A percentile compares a stretch with the other conserved stretches of the same genome.
These are phyloP conservation scores for Cordyceps fumosorosea DNA, from an alignment of 2,329 filamentous ascomycete genomes.

Conservation along the genomic window DNA sequence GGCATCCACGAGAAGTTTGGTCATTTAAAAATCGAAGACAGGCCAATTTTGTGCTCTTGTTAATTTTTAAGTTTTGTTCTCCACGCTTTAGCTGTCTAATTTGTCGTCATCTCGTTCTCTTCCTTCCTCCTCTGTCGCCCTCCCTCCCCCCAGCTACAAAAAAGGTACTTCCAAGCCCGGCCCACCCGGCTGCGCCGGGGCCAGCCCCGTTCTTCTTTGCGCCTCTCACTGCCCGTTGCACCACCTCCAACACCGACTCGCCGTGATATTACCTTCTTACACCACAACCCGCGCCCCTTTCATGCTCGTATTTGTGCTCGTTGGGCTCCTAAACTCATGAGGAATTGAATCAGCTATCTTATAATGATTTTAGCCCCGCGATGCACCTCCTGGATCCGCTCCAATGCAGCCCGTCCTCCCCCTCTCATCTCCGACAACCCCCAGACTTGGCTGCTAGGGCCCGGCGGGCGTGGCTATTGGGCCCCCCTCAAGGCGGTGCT, in stretches of 20 bases:
- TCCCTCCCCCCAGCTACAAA: neutral
- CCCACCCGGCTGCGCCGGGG: constrained; percentile 10
- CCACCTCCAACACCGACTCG: neutral
- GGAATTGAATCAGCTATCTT: constrained; percentile 24
- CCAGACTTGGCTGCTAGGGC: constrained; percentile 2
- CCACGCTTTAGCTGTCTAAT: neutral
- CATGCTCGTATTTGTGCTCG: constrained; percentile 57
- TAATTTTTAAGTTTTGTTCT: neutral
- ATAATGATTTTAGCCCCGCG: neutral
- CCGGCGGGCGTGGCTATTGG: neutral
- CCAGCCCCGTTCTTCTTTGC: constrained; percentile 2
- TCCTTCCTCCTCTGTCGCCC: neutral
- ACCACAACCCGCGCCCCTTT: constrained; percentile 19
- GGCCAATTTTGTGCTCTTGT: too few species aligned
- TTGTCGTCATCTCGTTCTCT: neutral
- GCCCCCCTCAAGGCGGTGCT: neutral
- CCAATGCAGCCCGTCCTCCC: neutral
- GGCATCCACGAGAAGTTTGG: neutral
- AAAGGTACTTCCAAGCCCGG: constrained; percentile 5
- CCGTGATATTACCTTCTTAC: neutral
- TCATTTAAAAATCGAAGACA: neutral
- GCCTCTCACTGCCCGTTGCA: constrained; percentile 5
- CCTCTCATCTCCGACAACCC: neutral
- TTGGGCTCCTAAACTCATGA: constrained; percentile 44
- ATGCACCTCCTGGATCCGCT: neutral